These are phyloP conservation scores for Gastroboletus turbinatus DNA, from an alignment of 1,284 basidiomycete species.

Conservation along the genomic window DNA sequence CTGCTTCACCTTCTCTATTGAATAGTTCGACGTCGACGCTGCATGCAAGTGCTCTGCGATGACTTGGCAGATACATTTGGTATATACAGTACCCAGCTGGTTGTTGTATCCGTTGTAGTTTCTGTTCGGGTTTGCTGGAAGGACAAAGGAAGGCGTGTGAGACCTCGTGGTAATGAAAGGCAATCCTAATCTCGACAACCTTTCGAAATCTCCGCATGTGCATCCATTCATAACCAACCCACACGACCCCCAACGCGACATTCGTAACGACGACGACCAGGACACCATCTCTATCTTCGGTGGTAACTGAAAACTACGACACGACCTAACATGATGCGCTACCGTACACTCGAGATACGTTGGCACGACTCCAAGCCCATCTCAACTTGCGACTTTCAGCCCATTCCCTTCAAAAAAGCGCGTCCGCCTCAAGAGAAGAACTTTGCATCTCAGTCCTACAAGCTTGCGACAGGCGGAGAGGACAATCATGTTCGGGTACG, in stretches of 20 bases:
- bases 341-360: conserved; percentile 83
- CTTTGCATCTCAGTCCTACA: conserved; percentile 70
- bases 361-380: conserved; percentile 97
- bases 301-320: background rate
- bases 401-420: conserved; percentile 71
- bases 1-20: conserved; percentile 28
- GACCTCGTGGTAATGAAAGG: conserved; percentile 16
- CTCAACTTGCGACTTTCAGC: conserved; percentile 93
- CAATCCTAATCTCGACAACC: conserved; percentile 14
- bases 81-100: conserved; percentile 7
- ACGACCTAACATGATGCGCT: conserved; percentile 56
- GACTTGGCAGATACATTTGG: conserved; percentile 10
- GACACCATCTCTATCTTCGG: background rate
- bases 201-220: conserved; percentile 8
- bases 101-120: conserved; percentile 2
- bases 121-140: background rate
- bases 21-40: conserved; percentile 34
- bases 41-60: conserved; percentile 39
- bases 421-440: conserved; percentile 64
- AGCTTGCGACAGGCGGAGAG: conserved; percentile 92
- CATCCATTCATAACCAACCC: conserved; percentile 4
- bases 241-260: conserved; percentile 4
- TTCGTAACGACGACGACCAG: conserved; percentile 12
- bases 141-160: conserved; percentile 25
- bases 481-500: conserved; percentile 95